These are phyloP conservation scores for Claviceps digitariae DNA, from an alignment of 2,329 filamentous ascomycete species.

Conservation along the genomic window DNA sequence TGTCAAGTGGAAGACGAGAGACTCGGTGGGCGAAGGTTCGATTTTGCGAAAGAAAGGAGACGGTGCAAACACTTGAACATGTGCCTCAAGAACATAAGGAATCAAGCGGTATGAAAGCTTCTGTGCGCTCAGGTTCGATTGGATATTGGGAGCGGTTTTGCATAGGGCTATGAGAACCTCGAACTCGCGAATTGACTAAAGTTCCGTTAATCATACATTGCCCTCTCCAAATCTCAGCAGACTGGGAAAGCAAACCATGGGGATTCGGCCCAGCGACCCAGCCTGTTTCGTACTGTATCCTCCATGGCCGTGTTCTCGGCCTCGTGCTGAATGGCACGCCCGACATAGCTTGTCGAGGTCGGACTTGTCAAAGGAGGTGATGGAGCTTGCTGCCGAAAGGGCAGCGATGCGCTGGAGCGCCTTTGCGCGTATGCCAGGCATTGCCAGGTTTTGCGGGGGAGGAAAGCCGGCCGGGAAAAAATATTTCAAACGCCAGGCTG, in stretches of 20 bases:
- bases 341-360: constrained; percentile 49
- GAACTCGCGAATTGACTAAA: constrained; percentile 72
- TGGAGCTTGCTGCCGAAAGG: constrained; percentile 42
- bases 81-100: constrained; percentile 76
- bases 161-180: constrained; percentile 86
- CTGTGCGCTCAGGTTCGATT: constrained; percentile 57
- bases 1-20: constrained; percentile 65
- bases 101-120: constrained; percentile 66
- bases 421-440: constrained; percentile 44
- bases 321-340: constrained; percentile 36
- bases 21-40: constrained; percentile 80
- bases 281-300: constrained; percentile 22
- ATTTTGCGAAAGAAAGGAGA: constrained; percentile 75
- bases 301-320: constrained; percentile 35
- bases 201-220: constrained; percentile 8
- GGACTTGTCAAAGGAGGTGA: constrained; percentile 43
- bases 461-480: too few relatives aligned
- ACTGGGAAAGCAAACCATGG: constrained; percentile 38
- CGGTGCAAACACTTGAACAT: constrained; percentile 60
- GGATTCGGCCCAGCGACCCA: constrained; percentile 36
- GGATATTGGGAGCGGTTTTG: constrained; percentile 69
- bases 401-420: constrained; percentile 53
- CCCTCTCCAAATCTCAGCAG: background rate
- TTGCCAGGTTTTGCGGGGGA: constrained; percentile 23
- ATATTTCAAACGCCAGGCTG: background rate